Percentiles rank a stretch among this genome's conserved stretches.
Conservation (phyloP, 2,329 filamentous ascomycete genomes). For the Cercospora citrullina region DNA sequence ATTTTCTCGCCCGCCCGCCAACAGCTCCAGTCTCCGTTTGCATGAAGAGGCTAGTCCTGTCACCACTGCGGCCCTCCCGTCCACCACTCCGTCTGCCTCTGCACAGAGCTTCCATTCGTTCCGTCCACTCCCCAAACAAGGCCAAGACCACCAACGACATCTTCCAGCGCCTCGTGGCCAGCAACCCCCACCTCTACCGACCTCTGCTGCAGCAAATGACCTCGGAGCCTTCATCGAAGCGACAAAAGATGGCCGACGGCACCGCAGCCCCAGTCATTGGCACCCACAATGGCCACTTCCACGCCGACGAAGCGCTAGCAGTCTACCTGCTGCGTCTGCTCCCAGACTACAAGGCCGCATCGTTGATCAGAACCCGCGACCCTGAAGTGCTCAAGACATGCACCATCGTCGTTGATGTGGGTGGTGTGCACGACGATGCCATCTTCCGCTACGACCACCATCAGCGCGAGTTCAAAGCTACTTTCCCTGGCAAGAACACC, state of each 20-base stretch:
- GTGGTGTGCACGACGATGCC: slow-evolving; percentile 81
- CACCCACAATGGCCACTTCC: slow-evolving; percentile 98
- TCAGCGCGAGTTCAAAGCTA: slow-evolving; percentile 84
- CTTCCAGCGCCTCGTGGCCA: slow-evolving; percentile 18
- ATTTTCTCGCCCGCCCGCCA: background rate
- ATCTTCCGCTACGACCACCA: slow-evolving; percentile 91
- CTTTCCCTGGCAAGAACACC: slow-evolving; percentile 79
- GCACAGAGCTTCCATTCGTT: background rate
- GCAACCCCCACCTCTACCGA: slow-evolving; percentile 21
- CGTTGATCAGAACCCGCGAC: slow-evolving; percentile 85
- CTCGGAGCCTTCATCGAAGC: slow-evolving; percentile 60
- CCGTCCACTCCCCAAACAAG: slow-evolving; percentile 5
- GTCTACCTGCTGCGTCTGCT: slow-evolving; percentile 93
- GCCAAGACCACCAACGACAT: slow-evolving; percentile 15
- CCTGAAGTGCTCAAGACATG: slow-evolving; percentile 73
- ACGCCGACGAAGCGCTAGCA: slow-evolving; percentile 95
- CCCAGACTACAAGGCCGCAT: slow-evolving; percentile 71
- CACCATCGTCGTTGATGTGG: slow-evolving; percentile 97
- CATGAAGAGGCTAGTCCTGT: slow-evolving; percentile 8
- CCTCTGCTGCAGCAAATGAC: slow-evolving; percentile 26
- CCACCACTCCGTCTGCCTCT: background rate
- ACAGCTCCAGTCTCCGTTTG: slow-evolving; percentile 1
- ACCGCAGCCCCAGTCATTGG: slow-evolving; percentile 61
- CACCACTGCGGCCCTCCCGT: background rate
- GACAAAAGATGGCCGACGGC: slow-evolving; percentile 69